A percentile compares a stretch with the other conserved stretches of the same genome.
Conservation (phyloP, 2,329 filamentous ascomycete species). For the Penicillium sp. region DNA sequence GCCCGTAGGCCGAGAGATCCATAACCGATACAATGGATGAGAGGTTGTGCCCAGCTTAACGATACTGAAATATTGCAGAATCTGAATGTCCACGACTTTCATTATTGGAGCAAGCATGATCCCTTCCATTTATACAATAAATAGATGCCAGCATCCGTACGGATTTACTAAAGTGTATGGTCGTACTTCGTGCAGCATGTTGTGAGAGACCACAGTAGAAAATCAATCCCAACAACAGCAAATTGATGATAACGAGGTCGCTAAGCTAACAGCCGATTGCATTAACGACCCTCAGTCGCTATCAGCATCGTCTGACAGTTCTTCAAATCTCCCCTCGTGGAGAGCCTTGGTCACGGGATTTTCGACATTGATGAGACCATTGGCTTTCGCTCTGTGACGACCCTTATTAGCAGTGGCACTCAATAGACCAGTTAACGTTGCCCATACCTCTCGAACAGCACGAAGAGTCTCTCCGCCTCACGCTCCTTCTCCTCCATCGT, state of each 20-base stretch:
- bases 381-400: slow-evolving; percentile 58
- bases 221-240: too few species aligned
- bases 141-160: background rate
- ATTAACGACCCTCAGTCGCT: slow-evolving; percentile 24
- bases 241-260: too few species aligned
- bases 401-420: slow-evolving; percentile 15
- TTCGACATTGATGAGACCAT: slow-evolving; percentile 70
- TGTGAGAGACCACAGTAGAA: too few species aligned
- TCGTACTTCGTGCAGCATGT: background rate
- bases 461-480: slow-evolving; percentile 84
- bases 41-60: background rate
- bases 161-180: background rate
- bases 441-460: slow-evolving; percentile 75
- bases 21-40: background rate
- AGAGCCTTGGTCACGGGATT: slow-evolving; percentile 72
- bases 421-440: too few species aligned
- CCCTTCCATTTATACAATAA: background rate
- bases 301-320: slow-evolving; percentile 56
- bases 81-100: too few species aligned
- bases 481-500: slow-evolving; percentile 85
- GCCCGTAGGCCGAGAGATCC: background rate
- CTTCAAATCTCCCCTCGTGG: slow-evolving; percentile 66
- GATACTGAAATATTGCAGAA: background rate
- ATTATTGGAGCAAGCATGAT: background rate
- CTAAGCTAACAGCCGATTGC: too few species aligned